Base-by-base conservation (phyloP, 768 basidiomycete genomes). In the Dioszegia crocea region DNA sequence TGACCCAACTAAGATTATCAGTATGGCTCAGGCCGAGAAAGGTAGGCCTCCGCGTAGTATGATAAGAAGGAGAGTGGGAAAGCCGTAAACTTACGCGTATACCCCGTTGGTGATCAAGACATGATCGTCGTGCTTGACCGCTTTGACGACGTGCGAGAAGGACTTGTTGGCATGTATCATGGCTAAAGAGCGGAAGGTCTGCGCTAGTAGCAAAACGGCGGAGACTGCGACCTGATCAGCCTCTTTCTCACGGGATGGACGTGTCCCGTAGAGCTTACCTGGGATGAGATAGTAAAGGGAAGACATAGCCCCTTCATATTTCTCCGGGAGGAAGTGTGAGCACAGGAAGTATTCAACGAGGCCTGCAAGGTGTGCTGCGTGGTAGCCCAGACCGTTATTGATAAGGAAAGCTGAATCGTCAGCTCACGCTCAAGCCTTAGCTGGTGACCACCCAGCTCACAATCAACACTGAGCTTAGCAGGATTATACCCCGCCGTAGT, bases 401-500 rank as follows among this genome's bases (percentile, higher is more conserved):
- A 99, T 81, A 4, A 99, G 82, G 77, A 90, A 99, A 0, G 96
- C 96, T 99, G 24, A 12, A 21, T 16, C 30, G 30, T 53, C 24
- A 53, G 51, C 39, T 40, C 16, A 17, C 5, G 17, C 44, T 19
- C 10, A 4, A 26, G 23, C 16, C 23, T 19, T 14, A 40, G 24
- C 12, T 17, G 31, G 31, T 23, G 19, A 12, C 27, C 4, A 1
- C 24, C 11, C 8, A 33, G 82, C 91, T 80, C 74, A 94, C 96
- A 97, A 72, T 92, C 89, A 8, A 96, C 84, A 59, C 86, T 89
- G 71, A 91, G 88, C 78, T 93, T 96, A 52, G 88, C 87, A 39
- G 86, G 79, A 76, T 98, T 98, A 88, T 90, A 98, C 23, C 90
- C 90, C 0, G 93, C 93, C 6, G 96, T 96, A 3, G 93, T 91